Base-by-base conservation (phyloP, 306 rosid genomes). In the Canavalia gladiata region DNA sequence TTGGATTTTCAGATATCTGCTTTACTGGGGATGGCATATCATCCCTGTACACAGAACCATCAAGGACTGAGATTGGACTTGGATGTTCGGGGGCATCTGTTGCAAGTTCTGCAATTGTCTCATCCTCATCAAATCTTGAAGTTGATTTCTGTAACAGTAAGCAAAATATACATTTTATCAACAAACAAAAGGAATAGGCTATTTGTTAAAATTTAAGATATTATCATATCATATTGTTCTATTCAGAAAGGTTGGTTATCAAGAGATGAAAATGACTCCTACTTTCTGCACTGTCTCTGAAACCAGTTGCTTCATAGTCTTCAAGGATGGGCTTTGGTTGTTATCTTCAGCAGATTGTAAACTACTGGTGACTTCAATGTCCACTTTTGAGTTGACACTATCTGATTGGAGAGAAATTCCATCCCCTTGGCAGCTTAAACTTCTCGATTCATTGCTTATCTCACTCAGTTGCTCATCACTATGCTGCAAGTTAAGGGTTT, bases 41-140 rank as follows among this genome's bases (percentile, higher is more conserved):
- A 46, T 92, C 94, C 83, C 90, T 84, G 72, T 91, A 92, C 56
- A 84, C 86, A 1, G 89, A 85, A 75, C 60, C 82, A 83, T 94
- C 97, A 29, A 94, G 98, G 59, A 94, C 95, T 1, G 98, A 92
- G 62, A 89, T 85, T 30, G 97, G 97, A 82, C 98, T 92, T 2
- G 95, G 91, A 84, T 92, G 94, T 75, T 92, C 97, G 0, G 84
- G 91, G 9, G 83, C 82, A 76, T 65, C 62, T 6, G 85, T 73
- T 73, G 89, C 89, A 39, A 91, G 90, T 68, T 91, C 97, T 8
- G 87, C 83, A 55, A 70, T 62, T 59, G 82, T 70, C 59, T 82
- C 94, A 35, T 83, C 89, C 75, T 89, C 92, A 59, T 88, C 87
- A 68, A 85, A 81, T 72, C 86, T 88, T 2, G 85, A 71, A 67